Evolutionary conservation across 2,329 filamentous ascomycete species (phyloP).

Genomic region (Claviceps cyperi): DNA sequence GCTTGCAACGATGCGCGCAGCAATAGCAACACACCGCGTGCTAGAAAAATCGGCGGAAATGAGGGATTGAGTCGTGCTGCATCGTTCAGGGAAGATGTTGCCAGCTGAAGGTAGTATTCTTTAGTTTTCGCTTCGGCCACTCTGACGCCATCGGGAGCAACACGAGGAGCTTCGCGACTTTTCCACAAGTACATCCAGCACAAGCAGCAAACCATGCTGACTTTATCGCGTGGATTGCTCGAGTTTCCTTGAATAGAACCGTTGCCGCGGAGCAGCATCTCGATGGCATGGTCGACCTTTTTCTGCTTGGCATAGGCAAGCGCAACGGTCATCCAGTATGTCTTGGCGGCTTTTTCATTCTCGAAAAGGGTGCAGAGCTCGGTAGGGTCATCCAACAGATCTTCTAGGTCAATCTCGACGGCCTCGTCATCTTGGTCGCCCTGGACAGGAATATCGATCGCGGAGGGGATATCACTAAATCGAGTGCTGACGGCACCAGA

Average conservation of each 20-base stretch:
- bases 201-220: conserved; percentile 69
- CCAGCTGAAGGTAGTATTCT: conserved; percentile 78
- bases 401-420: conserved; percentile 87
- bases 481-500: conserved; percentile 34
- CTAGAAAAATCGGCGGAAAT: conserved; percentile 81
- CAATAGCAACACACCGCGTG: conserved; percentile 76
- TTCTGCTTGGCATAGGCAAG: conserved; percentile 92
- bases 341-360: conserved; percentile 80
- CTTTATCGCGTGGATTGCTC: conserved; percentile 64
- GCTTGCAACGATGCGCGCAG: conserved; percentile 74
- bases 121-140: conserved; percentile 73
- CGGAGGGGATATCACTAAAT: conserved; percentile 49
- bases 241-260: conserved; percentile 55
- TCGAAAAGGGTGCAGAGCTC: conserved; percentile 92
- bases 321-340: conserved; percentile 96
- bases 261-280: conserved; percentile 60
- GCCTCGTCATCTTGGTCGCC: conserved; percentile 52
- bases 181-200: conserved; percentile 90
- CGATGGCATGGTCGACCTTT: conserved; percentile 73
- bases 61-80: conserved; percentile 88
- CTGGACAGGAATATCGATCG: conserved; percentile 52
- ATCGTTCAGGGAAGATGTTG: conserved; percentile 87
- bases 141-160: conserved; percentile 45
- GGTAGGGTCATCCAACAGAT: conserved; percentile 82
- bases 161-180: conserved; percentile 61